A percentile compares a stretch with the other conserved stretches of the same genome.
phyloP scores from a whole-genome alignment of 192 early-diverging fungal genomes.

The Phycomyces nitens region DNA sequence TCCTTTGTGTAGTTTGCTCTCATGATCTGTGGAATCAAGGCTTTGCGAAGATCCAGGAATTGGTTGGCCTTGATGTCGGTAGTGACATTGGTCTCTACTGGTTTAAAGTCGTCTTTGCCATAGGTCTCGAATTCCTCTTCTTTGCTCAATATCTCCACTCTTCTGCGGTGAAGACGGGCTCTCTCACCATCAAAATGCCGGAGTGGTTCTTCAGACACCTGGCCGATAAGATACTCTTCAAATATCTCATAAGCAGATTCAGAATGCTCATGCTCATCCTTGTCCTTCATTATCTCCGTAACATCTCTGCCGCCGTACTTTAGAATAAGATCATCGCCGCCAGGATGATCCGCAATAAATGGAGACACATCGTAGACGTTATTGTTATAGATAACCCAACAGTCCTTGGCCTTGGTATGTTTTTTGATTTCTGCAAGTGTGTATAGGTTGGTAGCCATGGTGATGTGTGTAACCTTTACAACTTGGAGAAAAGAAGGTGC shows the following conservation, averaged over 20 bases:
- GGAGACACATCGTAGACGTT: slow-evolving; percentile 83
- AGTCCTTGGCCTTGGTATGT: slow-evolving; percentile 66
- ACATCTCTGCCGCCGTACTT: slow-evolving; percentile 84
- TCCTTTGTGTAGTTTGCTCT: slow-evolving; percentile 67
- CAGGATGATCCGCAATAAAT: slow-evolving; percentile 88
- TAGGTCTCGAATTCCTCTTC: slow-evolving; percentile 18
- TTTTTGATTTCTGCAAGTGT: slow-evolving; percentile 64
- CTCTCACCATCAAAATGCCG: slow-evolving; percentile 5
- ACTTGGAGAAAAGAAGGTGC: too few species aligned
- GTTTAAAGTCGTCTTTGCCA: slow-evolving; percentile 30
- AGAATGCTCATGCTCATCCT: slow-evolving; percentile 68
- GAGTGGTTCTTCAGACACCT: neutral
- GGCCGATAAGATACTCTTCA: slow-evolving; percentile 75
- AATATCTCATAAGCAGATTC: slow-evolving; percentile 83
- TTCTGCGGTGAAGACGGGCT: slow-evolving; percentile 1
- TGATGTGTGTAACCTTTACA: too few species aligned
- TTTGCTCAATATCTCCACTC: neutral
- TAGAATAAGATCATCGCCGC: slow-evolving; percentile 82
- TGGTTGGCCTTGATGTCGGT: slow-evolving; percentile 48
- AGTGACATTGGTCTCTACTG: slow-evolving; percentile 40
- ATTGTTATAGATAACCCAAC: slow-evolving; percentile 78
- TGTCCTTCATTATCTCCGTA: slow-evolving; percentile 70
- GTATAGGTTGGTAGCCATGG: too few species aligned
- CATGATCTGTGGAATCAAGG: slow-evolving; percentile 82
- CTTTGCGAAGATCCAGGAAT: slow-evolving; percentile 76